Evolutionary conservation across 129 eudicot species (phyloP).

Genomic region (Deinandra increscens): DNA sequence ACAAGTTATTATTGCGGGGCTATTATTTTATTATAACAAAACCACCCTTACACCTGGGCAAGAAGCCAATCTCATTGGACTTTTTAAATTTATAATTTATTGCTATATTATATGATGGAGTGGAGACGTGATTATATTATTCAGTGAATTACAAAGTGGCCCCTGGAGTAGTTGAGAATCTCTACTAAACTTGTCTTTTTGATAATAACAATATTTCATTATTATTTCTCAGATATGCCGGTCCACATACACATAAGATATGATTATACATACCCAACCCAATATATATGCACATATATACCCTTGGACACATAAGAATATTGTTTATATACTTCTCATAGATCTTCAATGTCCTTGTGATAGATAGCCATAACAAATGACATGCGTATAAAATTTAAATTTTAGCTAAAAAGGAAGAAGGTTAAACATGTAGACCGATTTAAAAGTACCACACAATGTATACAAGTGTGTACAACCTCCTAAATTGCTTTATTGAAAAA

Average conservation of each 20-base stretch:
- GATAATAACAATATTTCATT: background rate
- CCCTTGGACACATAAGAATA: background rate
- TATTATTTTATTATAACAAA: conserved; percentile 17
- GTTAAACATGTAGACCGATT: background rate
- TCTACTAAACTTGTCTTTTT: conserved; percentile 1
- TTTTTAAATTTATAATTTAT: background rate
- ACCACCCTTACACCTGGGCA: conserved; percentile 14
- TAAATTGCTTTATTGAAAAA: background rate
- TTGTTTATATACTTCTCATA: background rate
- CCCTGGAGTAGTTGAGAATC: conserved; percentile 23
- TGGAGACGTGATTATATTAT: conserved; percentile 15
- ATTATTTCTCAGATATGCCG: background rate
- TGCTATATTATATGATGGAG: conserved; percentile 3
- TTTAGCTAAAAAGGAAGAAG: background rate
- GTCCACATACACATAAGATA: background rate
- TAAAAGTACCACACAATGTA: conserved; percentile 1
- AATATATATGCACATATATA: background rate
- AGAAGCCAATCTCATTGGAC: conserved; percentile 23
- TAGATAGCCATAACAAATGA: background rate
- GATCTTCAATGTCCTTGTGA: background rate
- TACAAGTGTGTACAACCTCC: background rate
- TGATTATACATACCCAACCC: background rate
- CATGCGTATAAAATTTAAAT: background rate
- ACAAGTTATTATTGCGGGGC: background rate
- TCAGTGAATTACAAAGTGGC: conserved; percentile 20